Base-by-base conservation (phyloP, 2,329 filamentous ascomycete genomes). In the Stagonosporopsis cucurbitacearum region DNA sequence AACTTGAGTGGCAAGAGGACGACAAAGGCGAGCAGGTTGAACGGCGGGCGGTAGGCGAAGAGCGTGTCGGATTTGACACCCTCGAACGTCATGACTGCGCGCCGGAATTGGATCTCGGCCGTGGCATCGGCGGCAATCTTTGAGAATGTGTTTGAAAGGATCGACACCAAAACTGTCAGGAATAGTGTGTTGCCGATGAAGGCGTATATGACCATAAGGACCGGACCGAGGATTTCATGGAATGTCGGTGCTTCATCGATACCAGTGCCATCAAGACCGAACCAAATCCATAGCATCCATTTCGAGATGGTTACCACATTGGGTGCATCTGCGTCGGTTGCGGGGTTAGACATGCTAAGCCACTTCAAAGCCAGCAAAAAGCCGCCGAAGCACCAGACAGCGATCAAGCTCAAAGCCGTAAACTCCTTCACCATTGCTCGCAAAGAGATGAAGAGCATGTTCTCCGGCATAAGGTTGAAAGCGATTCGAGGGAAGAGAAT, bases 211-310 rank as follows among this genome's bases (percentile, higher is more conserved):
- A 95, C 83, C 90, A 95, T 95, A 22, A 95, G 78, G 2, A 86
- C 82, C 0, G 91, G 91, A 0, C 91, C 91, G 1, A 95, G 80
- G n/a, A 92, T 77, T 81, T 86, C 85, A 76, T 96, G 91, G 68
- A 95, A 91, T 54, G 91, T 86, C 20, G 84, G 81, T 66, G 82
- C 82, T 54, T 81, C 78, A 58, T 82, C 77, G 32, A 85, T 83
- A 2, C 83, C 81, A 35, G 76, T 89, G 32, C 73, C 91, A 65
- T 95, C 91, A 1, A 96, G 84, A 2, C 91, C 91, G 69, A 96
- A 95, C 91, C 91, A 96, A 61, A 96, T 93, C 84, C 90, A 95
- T 1, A 95, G 84, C 90, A 96, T 94, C 91, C 91, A 96, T 75
- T 93, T 92, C 40, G 86, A 86, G 59, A 95, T 92, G 1, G 88